A percentile compares a stretch with the other conserved stretches of the same genome.
phyloP scores from a whole-genome alignment of 257 asterid species.

The Ilex aquifolium region DNA sequence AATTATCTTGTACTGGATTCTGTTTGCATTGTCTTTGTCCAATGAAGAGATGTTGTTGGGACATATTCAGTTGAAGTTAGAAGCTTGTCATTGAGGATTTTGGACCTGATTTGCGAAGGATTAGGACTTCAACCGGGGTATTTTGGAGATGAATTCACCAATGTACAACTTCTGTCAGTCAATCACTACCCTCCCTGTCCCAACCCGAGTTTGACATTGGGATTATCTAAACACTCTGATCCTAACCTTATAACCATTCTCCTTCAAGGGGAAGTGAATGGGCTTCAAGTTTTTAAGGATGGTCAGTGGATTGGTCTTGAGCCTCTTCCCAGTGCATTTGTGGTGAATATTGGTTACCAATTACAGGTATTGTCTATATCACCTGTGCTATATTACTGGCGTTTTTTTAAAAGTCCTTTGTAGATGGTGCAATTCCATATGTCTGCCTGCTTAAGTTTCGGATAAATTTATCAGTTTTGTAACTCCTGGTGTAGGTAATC shows the following conservation, averaged over 20 bases:
- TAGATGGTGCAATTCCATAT: too few relatives aligned
- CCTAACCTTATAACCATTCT: slow-evolving; percentile 47
- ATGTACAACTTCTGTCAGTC: slow-evolving; percentile 34
- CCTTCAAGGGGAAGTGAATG: slow-evolving; percentile 39
- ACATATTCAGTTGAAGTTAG: slow-evolving; percentile 32
- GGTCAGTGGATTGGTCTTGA: slow-evolving; percentile 50
- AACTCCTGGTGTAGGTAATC: slow-evolving; percentile 8
- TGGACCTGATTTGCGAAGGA: slow-evolving; percentile 46
- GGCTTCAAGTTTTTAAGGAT: slow-evolving; percentile 45
- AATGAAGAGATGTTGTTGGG: slow-evolving; percentile 31
- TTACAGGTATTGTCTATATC: slow-evolving; percentile 25
- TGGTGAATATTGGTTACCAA: slow-evolving; percentile 42
- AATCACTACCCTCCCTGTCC: slow-evolving; percentile 60
- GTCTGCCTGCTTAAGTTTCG: too few relatives aligned
- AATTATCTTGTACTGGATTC: neutral
- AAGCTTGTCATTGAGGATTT: slow-evolving; percentile 24
- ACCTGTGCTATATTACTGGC: too few relatives aligned
- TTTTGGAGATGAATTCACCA: slow-evolving; percentile 30
- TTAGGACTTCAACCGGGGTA: slow-evolving; percentile 40
- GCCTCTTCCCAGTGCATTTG: slow-evolving; percentile 34
- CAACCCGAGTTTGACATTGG: slow-evolving; percentile 50
- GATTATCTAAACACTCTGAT: slow-evolving; percentile 43
- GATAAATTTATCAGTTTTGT: neutral
- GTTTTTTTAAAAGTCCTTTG: too few relatives aligned
- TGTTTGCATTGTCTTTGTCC: neutral